Conservation (phyloP, 2,329 filamentous ascomycete species). For the Conoideocrella luteorostrata region DNA sequence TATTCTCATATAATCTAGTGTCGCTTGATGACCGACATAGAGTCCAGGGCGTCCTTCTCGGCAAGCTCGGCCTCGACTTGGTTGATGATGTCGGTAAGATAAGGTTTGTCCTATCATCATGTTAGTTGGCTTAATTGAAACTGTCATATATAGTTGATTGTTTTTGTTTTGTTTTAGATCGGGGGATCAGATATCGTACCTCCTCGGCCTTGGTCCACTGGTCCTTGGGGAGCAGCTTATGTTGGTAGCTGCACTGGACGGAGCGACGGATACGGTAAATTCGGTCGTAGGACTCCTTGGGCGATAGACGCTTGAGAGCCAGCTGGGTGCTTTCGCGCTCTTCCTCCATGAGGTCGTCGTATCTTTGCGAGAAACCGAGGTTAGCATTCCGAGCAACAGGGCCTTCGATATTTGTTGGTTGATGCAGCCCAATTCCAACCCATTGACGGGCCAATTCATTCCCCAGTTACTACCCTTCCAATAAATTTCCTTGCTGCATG, state of each 20-base stretch:
- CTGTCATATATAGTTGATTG: too few species aligned
- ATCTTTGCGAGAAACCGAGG: conserved; percentile 43
- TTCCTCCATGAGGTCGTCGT: conserved; percentile 92
- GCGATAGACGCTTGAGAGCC: conserved; percentile 82
- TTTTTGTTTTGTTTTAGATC: too few species aligned
- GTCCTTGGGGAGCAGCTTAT: conserved; percentile 57
- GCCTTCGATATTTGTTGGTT: too few species aligned
- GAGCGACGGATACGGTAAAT: conserved; percentile 95
- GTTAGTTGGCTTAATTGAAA: background rate
- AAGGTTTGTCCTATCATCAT: conserved; percentile 41
- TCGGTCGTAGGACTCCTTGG: conserved; percentile 92
- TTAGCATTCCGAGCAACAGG: too few species aligned
- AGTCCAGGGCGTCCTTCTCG: conserved; percentile 48
- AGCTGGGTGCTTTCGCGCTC: conserved; percentile 81
- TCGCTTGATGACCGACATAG: conserved; percentile 43
- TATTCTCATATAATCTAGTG: conserved; percentile 28
- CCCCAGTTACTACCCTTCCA: too few species aligned
- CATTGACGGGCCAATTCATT: background rate
- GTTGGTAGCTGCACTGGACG: conserved; percentile 65
- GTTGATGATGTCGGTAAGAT: conserved; percentile 47
- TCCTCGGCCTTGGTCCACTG: conserved; percentile 54
- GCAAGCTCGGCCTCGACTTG: conserved; percentile 42
- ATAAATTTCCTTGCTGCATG: too few species aligned
- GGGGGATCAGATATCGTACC: conserved; percentile 24
- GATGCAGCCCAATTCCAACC: too few species aligned